Percentiles rank a stretch among this genome's conserved stretches.
Evolutionary conservation across 805 yeast genomes (phyloP).

Genomic region (Saccharomycopsis olivae): DNA sequence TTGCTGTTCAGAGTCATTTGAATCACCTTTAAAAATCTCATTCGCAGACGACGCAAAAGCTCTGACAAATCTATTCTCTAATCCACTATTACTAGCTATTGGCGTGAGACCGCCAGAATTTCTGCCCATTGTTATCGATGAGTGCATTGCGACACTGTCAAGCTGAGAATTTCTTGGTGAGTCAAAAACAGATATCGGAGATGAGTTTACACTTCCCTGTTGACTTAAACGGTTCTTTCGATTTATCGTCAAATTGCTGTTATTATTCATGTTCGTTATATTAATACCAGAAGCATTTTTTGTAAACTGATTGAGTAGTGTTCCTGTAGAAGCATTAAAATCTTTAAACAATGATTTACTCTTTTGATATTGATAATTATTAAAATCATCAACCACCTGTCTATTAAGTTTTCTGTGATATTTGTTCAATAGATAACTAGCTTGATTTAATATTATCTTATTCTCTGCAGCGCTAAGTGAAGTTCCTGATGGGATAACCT

Average conservation of each 20-base stretch:
- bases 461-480: constrained; percentile 19
- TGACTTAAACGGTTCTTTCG: constrained; percentile 1
- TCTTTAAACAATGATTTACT: constrained; percentile 14
- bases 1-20: not conserved
- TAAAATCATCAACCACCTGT: constrained; percentile 15
- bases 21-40: constrained; percentile 14
- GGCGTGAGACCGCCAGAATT: no score
- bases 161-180: constrained; percentile 15
- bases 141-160: not conserved
- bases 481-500: constrained; percentile 21
- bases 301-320: constrained; percentile 16
- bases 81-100: not conserved
- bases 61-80: constrained; percentile 14
- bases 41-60: constrained; percentile 17
- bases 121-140: no score
- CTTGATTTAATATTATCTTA: constrained; percentile 26
- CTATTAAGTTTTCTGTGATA: constrained; percentile 12
- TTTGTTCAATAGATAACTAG: constrained; percentile 20
- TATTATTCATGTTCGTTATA: not conserved
- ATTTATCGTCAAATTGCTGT: constrained; percentile 1
- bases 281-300: constrained; percentile 3
- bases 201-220: constrained; percentile 9
- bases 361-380: constrained; percentile 14
- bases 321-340: constrained; percentile 18
- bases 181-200: constrained; percentile 13